phyloP scores from a whole-genome alignment of 176 grass and related monocot genomes.

The Hsuehochloa calcarea region DNA sequence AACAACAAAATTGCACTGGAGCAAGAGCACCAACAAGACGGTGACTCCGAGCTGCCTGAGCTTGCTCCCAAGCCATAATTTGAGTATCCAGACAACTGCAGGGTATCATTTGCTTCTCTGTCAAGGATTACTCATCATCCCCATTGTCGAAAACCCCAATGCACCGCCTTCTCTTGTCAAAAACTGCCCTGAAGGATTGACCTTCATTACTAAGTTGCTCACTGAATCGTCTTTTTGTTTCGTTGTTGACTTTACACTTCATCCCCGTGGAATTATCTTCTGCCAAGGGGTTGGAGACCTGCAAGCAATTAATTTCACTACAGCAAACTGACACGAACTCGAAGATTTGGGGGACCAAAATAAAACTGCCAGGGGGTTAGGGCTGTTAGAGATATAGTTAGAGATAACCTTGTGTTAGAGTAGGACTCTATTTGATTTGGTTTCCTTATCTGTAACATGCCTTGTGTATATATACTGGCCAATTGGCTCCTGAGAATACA shows the following conservation, averaged over 20 bases:
- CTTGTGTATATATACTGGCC: too few species aligned
- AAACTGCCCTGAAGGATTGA: constrained; percentile 78
- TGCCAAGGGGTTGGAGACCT: constrained; percentile 74
- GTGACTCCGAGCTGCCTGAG: background rate
- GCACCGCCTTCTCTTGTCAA: constrained; percentile 58
- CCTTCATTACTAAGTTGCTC: constrained; percentile 83
- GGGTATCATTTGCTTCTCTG: background rate
- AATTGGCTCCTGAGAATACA: too few species aligned
- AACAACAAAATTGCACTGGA: background rate
- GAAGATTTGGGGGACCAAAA: background rate
- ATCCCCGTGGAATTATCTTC: constrained; percentile 38
- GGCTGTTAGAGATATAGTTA: too few species aligned
- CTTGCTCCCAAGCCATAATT: background rate
- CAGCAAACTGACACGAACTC: background rate
- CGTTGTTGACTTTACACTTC: constrained; percentile 43
- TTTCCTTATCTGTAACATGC: too few species aligned
- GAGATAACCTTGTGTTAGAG: too few species aligned
- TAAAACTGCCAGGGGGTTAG: background rate
- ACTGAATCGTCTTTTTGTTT: constrained; percentile 69
- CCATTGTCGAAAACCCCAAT: constrained; percentile 48
- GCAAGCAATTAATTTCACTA: constrained; percentile 23
- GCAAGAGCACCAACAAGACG: background rate
- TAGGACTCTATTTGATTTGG: too few species aligned
- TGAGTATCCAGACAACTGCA: background rate
- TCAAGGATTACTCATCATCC: constrained; percentile 21